phyloP scores from a whole-genome alignment of 768 basidiomycete species.

The Kwoniella heveanensis region DNA sequence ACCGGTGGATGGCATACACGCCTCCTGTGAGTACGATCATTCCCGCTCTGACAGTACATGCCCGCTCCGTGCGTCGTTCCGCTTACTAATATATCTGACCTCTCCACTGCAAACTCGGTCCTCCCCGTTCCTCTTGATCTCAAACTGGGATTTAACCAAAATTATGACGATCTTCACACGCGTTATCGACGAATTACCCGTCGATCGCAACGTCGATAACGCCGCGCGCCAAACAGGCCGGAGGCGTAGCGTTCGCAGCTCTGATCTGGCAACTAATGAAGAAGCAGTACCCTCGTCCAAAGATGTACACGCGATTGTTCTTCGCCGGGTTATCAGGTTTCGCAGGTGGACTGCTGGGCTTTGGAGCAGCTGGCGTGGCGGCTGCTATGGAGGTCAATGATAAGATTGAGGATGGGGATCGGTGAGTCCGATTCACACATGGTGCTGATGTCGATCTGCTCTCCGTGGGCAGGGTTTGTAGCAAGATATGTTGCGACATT shows the following conservation, averaged over 20 bases:
- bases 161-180: too few relatives aligned
- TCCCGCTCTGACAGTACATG: too few relatives aligned
- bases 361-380: conserved; percentile 25
- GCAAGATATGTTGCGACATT: too few relatives aligned
- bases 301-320: conserved; percentile 18
- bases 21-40: conserved; percentile 18
- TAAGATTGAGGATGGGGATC: conserved; percentile 25
- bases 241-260: conserved; percentile 13
- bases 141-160: too few relatives aligned
- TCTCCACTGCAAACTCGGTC: too few relatives aligned
- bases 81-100: too few relatives aligned
- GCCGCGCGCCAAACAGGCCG: conserved; percentile 1
- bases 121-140: too few relatives aligned
- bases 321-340: conserved; percentile 15
- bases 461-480: too few relatives aligned
- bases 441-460: too few relatives aligned
- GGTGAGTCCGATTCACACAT: conserved; percentile 11
- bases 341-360: conserved; percentile 20
- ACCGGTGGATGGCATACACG: conserved; percentile 25
- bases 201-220: too few relatives aligned
- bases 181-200: too few relatives aligned
- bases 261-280: conserved; percentile 26
- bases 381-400: conserved; percentile 27
- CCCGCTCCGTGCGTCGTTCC: too few relatives aligned
- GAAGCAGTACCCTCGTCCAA: conserved; percentile 22